A percentile compares a stretch with the other conserved stretches of the same genome.
These are phyloP conservation scores for Cicer bijugum DNA, from an alignment of 306 rosid species.

Conservation along the genomic window DNA sequence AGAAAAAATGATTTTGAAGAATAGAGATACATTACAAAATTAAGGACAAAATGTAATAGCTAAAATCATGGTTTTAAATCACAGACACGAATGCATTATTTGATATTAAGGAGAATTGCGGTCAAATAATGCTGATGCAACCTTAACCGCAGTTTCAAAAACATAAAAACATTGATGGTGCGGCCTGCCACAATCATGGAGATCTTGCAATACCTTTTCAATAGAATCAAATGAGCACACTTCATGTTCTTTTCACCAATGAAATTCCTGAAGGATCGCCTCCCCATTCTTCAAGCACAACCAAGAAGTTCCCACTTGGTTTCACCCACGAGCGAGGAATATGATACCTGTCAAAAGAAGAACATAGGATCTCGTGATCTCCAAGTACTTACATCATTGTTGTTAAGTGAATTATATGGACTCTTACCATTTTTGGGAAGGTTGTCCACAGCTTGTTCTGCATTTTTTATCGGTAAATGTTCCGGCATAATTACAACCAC, in stretches of 20 bases:
- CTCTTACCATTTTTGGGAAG: constrained; percentile 83
- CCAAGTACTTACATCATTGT: background rate
- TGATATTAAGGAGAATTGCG: background rate
- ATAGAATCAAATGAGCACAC: constrained; percentile 53
- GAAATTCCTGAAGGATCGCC: constrained; percentile 74
- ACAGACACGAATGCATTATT: background rate
- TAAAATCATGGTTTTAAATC: background rate
- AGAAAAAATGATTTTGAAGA: constrained; percentile 23
- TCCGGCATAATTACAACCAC: constrained; percentile 62
- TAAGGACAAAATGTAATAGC: too few species aligned
- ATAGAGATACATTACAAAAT: constrained; percentile 12
- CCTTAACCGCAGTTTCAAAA: background rate
- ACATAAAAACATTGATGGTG: background rate
- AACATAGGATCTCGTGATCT: background rate
- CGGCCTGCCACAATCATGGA: background rate
- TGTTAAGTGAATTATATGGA: constrained; percentile 2
- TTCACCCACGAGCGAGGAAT: constrained; percentile 90
- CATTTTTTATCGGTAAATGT: constrained; percentile 72
- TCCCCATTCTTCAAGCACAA: constrained; percentile 91
- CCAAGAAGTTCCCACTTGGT: constrained; percentile 70
- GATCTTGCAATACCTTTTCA: constrained; percentile 52
- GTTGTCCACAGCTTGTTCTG: constrained; percentile 60
- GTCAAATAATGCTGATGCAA: background rate
- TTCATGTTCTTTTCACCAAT: constrained; percentile 64
- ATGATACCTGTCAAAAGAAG: constrained; percentile 71